Conservation (phyloP, 2,329 filamentous ascomycete species). For the Penicillium sp. region DNA sequence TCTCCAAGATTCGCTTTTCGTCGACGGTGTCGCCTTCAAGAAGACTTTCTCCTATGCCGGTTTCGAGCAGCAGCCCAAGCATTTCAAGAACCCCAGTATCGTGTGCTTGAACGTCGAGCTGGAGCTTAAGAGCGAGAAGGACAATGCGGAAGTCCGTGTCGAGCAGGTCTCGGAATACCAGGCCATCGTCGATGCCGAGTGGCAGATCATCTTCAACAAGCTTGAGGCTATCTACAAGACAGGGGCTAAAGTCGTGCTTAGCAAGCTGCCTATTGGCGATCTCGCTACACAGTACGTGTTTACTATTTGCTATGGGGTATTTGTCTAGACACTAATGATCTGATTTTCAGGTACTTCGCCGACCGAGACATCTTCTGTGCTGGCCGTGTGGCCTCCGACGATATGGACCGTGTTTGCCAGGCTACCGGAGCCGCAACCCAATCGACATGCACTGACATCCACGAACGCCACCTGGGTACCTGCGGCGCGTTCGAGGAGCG, state of each 20-base stretch:
- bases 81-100: slow-evolving; percentile 90
- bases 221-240: slow-evolving; percentile 92
- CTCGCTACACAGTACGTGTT: slow-evolving; percentile 75
- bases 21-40: slow-evolving; percentile 98
- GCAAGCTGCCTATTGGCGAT: slow-evolving; percentile 95
- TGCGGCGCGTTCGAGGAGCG: slow-evolving; percentile 91
- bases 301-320: background rate
- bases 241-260: slow-evolving; percentile 94
- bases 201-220: slow-evolving; percentile 99
- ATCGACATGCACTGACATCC: slow-evolving; percentile 95
- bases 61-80: slow-evolving; percentile 98
- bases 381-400: slow-evolving; percentile 83
- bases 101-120: slow-evolving; percentile 97
- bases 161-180: slow-evolving; percentile 99
- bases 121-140: slow-evolving; percentile 97
- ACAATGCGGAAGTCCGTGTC: slow-evolving; percentile 96
- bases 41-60: slow-evolving; percentile 99
- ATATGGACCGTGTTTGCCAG: slow-evolving; percentile 94
- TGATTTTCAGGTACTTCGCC: slow-evolving; percentile 67
- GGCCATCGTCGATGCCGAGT: slow-evolving; percentile 97
- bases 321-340: background rate
- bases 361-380: slow-evolving; percentile 98
- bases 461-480: slow-evolving; percentile 80
- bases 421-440: slow-evolving; percentile 89
- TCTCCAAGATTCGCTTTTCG: slow-evolving; percentile 91